Percentiles rank a stretch among this genome's conserved stretches.
phyloP scores from a whole-genome alignment of 441 rosid species.

The Biscutella laevigata region DNA sequence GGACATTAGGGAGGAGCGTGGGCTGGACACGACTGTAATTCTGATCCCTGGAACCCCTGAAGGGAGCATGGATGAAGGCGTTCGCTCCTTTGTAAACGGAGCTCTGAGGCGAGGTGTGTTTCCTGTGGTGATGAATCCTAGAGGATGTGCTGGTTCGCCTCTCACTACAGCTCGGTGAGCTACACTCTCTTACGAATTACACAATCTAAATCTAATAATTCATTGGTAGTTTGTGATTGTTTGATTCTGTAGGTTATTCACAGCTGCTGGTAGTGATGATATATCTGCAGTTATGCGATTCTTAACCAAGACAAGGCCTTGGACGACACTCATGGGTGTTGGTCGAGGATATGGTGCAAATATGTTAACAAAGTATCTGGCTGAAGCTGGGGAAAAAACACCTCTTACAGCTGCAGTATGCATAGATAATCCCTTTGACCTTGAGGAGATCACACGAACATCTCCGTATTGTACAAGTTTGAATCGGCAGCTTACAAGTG shows the following conservation, averaged over 20 bases:
- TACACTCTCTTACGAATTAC: neutral
- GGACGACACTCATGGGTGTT: conserved; percentile 79
- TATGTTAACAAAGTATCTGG: conserved; percentile 83
- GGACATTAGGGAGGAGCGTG: conserved; percentile 67
- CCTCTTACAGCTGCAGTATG: conserved; percentile 88
- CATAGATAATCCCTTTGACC: conserved; percentile 90
- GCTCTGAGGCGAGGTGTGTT: conserved; percentile 61
- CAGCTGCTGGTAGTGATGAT: conserved; percentile 99
- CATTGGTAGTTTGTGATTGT: neutral
- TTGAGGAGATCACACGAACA: conserved; percentile 77
- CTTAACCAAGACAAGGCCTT: conserved; percentile 75
- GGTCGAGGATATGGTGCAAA: conserved; percentile 94
- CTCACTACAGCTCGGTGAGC: conserved; percentile 79
- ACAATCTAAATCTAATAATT: too few species aligned
- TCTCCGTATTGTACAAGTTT: conserved; percentile 40
- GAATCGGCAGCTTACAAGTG: conserved; percentile 61
- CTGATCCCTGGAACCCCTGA: conserved; percentile 72
- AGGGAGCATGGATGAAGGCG: conserved; percentile 59
- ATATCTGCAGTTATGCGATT: conserved; percentile 65
- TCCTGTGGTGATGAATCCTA: conserved; percentile 94
- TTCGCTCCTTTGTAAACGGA: conserved; percentile 51
- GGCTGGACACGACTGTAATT: conserved; percentile 75
- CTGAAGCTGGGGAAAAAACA: conserved; percentile 78
- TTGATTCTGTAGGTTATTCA: conserved; percentile 75
- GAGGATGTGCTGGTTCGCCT: conserved; percentile 96